phyloP scores from a whole-genome alignment of 2,329 filamentous ascomycete genomes.

The Tothia fuscella region DNA sequence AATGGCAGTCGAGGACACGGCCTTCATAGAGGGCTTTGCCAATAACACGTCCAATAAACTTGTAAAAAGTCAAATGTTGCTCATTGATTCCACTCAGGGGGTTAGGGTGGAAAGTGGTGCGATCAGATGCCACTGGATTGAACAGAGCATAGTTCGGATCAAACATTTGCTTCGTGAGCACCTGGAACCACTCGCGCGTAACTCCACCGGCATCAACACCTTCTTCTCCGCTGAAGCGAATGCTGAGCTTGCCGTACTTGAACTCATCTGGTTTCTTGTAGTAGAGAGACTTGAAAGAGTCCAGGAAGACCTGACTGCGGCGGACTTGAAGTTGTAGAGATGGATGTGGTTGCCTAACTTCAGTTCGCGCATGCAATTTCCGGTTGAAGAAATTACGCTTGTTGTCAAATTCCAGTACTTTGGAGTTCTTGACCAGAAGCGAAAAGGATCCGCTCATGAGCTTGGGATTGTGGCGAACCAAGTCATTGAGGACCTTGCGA shows the following conservation, averaged over 20 bases:
- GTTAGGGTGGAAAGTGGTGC: slow-evolving; percentile 97
- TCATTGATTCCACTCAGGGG: slow-evolving; percentile 87
- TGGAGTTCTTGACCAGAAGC: slow-evolving; percentile 92
- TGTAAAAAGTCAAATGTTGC: slow-evolving; percentile 96
- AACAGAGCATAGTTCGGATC: slow-evolving; percentile 96
- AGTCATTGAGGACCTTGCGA: slow-evolving; percentile 92
- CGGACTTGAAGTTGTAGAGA: slow-evolving; percentile 82
- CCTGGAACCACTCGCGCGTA: slow-evolving; percentile 98
- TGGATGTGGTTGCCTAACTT: slow-evolving; percentile 58
- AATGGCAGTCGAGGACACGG: slow-evolving; percentile 93
- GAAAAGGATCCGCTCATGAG: slow-evolving; percentile 98
- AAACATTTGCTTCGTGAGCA: slow-evolving; percentile 95
- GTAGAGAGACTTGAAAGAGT: slow-evolving; percentile 96
- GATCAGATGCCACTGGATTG: slow-evolving; percentile 89
- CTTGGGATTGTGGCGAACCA: slow-evolving; percentile 92
- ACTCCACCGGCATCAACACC: slow-evolving; percentile 96
- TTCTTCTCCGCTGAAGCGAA: slow-evolving; percentile 93
- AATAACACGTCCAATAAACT: slow-evolving; percentile 97
- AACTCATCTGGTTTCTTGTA: slow-evolving; percentile 96
- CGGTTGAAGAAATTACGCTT: slow-evolving; percentile 98
- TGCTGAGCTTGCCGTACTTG: slow-evolving; percentile 97
- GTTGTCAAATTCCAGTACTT: slow-evolving; percentile 98
- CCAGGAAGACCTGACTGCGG: slow-evolving; percentile 90
- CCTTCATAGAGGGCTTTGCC: slow-evolving; percentile 96
- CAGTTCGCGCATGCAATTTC: slow-evolving; percentile 68